A percentile compares a stretch with the other conserved stretches of the same genome.
phyloP scores from a whole-genome alignment of 495 filamentous ascomycete genomes.

The Hypoxylon fuscum region DNA sequence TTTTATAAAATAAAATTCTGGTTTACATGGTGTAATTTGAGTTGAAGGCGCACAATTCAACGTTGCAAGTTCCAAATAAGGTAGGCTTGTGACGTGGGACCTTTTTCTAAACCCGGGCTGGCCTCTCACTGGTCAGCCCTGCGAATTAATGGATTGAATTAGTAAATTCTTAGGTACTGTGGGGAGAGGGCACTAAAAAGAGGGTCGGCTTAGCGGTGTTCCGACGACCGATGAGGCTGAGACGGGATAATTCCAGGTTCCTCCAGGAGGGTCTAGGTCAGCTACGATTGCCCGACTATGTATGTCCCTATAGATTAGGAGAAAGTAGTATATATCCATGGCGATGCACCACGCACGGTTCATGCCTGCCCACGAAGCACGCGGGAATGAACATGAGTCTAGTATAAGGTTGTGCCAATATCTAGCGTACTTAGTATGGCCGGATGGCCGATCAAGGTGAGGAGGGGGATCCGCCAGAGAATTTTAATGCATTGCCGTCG shows the following conservation, averaged over 20 bases:
- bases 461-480: no score
- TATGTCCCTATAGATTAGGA: no score
- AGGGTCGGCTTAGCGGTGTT: slow-evolving; percentile 11
- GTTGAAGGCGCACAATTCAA: slow-evolving; percentile 14
- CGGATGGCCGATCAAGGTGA: no score
- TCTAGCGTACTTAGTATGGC: no score
- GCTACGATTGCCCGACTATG: no score
- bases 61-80: slow-evolving; percentile 10
- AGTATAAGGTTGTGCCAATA: neutral
- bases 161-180: slow-evolving; percentile 34
- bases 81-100: slow-evolving; percentile 32
- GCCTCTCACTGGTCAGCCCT: slow-evolving; percentile 31
- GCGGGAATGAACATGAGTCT: neutral
- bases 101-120: slow-evolving; percentile 8
- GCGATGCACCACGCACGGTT: no score
- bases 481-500: no score
- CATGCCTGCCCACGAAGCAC: no score
- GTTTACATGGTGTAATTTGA: slow-evolving; percentile 1
- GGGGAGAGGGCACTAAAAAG: slow-evolving; percentile 25
- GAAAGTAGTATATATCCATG: no score
- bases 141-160: slow-evolving; percentile 37
- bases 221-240: slow-evolving; percentile 31
- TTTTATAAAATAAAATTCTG: neutral
- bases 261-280: no score
- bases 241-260: no score